Evolutionary conservation across 805 yeast species (phyloP), one percentile per base, ranked within the genome.

Genomic region (Kuraishia piskuri): DNA sequence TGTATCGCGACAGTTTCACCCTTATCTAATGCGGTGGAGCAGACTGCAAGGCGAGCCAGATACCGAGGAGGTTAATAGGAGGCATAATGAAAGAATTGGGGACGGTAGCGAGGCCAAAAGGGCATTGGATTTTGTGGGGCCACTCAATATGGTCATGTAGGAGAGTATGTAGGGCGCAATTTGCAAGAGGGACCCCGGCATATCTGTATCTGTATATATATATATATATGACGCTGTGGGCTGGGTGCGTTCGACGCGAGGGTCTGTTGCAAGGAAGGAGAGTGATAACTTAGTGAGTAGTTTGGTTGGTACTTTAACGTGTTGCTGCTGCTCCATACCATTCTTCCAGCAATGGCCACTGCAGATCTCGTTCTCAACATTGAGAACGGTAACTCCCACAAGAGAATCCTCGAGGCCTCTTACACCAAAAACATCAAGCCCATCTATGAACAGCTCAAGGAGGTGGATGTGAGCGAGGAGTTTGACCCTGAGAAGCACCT

Each of bases 401-500:
- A 70, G 55, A 52, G 58, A 19, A 58, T 77, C 20, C 61, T 68
- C 2, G 70, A 66, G 23, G 55, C 64, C 2, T 52, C 65, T 5
- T 77, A 76, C 58, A 59, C 63, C 24, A 52, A 60, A 3, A 66
- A 67, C 56, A 62, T 74, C 45, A 62, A 63, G 49, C 67, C 71
- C 22, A 68, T 68, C 50, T 66, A 58, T 54, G 58, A 63, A 20
- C 55, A 54, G 23, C 54, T 56, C 49, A 59, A 54, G 10, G 51
- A 53, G 21, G 56, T 63, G 23, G 64, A 66, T 44, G 64, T 68
- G 36, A 46, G 55, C 14, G 65, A 67, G 14, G 51, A 57, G 25
- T 75, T 75, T 55, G 75, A 73, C 52, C 74, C 76, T 10, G 54
- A 58, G n/a, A 63, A 55, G 52, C 79, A 75, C 60, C 57, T 75